Evolutionary conservation across 352 stramenopile genomes (phyloP), one percentile per base, ranked within the genome.

Genomic region (Blastocystis sp.): DNA sequence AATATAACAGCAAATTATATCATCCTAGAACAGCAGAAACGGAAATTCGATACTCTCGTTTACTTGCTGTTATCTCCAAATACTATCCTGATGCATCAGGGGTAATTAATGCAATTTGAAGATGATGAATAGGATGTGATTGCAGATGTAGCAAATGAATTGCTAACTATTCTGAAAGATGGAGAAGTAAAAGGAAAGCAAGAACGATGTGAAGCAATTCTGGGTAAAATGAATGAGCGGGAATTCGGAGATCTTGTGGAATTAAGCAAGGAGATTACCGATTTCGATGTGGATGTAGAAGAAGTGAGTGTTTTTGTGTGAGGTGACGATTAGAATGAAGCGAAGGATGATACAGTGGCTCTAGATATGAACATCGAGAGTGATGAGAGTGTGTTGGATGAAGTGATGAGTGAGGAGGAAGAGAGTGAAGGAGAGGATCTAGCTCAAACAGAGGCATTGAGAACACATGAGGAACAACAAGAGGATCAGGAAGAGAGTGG

Each of bases 311-410:
- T 86, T 27, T 88, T 88, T 0, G 89, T 89, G 29, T 89, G 88
- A 0, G 89, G 88, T 52, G 87, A 46, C n/a, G 63, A 46, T 27
- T 87, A 88, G 9, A 89, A 90, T 58, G 91, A 89, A 19, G 91
- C 92, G 29, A 91, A 90, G 16, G 90, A 88, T 51, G 90, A 95
- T 46, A 91, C 91, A 46, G 90, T 98, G 66, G 95, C 98, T 86
- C 96, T 98, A 87, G 95, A 98, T 89, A 75, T 75, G 63, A 42
- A 98, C 98, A 94, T 95, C 95, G 63, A 95, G 98, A 56, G 95
- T 95, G 0, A 96, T 98, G 16, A 90, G 63, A 42, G 37, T 16
- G 37, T 75, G 32, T 46, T 75, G 32, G 95, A 98, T 85, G 94
- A 97, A 88, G 95, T 97, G 49, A 95, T 98, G 11, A 95, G 97